Evolutionary conservation across 352 stramenopile species (phyloP).

Genomic region (Globisporangium irregulare): DNA sequence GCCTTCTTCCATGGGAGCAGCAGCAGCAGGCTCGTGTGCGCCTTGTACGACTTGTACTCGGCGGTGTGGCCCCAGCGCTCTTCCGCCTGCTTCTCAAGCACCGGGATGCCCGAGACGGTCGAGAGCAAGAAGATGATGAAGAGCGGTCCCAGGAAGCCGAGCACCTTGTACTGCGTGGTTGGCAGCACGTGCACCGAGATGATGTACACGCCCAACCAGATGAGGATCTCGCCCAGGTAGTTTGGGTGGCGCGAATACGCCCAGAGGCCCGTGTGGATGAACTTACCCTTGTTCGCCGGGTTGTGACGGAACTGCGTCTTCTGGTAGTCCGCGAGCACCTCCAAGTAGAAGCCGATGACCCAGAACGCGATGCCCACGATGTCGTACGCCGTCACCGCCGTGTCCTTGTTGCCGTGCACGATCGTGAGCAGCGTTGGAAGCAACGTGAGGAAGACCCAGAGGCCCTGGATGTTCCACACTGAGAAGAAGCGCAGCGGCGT

Average conservation of each 20-base stretch:
- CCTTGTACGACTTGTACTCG: conserved; percentile 76
- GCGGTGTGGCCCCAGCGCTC: conserved; percentile 57
- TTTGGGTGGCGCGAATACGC: conserved; percentile 89
- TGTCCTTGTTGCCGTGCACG: conserved; percentile 30
- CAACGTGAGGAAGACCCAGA: conserved; percentile 76
- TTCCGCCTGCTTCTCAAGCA: conserved; percentile 70
- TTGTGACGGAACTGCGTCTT: conserved; percentile 78
- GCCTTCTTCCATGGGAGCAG: conserved; percentile 20
- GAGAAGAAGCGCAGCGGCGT: conserved; percentile 66
- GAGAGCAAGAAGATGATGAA: conserved; percentile 69
- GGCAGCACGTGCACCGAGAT: conserved; percentile 41
- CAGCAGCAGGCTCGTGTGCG: conserved; percentile 56
- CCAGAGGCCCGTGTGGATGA: conserved; percentile 82
- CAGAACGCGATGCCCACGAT: conserved; percentile 48
- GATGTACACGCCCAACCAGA: conserved; percentile 79
- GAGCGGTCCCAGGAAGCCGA: conserved; percentile 45
- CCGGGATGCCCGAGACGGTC: conserved; percentile 60
- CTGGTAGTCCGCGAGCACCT: conserved; percentile 77
- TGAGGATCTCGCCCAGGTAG: conserved; percentile 90
- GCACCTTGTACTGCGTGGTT: conserved; percentile 34
- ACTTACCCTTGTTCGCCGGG: conserved; percentile 63
- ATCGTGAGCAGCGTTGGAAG: conserved; percentile 55
- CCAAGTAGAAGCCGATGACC: conserved; percentile 64
- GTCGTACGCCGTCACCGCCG: conserved; percentile 31
- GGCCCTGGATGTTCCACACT: conserved; percentile 73